phyloP scores from a whole-genome alignment of 768 basidiomycete species.

The Auricularia sp. region DNA sequence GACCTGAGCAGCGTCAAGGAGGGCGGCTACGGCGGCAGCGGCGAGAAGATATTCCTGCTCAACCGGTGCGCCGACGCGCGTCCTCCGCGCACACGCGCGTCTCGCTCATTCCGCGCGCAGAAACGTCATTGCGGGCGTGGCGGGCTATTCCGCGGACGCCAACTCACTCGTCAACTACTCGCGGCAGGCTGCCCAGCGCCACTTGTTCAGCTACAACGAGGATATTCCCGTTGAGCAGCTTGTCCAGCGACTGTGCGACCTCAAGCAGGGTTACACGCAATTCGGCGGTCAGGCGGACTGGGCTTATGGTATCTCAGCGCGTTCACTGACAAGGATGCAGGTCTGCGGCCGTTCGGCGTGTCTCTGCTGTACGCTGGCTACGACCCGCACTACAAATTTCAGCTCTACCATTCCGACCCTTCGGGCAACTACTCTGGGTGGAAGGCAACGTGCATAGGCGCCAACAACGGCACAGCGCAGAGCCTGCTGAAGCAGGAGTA shows the following conservation, averaged over 20 bases:
- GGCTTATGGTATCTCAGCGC: slow-evolving; percentile 3
- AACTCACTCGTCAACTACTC: slow-evolving; percentile 96
- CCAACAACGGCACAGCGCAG: slow-evolving; percentile 94
- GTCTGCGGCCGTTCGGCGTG: slow-evolving; percentile 96
- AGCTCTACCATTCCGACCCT: slow-evolving; percentile 96
- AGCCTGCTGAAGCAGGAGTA: slow-evolving; percentile 96
- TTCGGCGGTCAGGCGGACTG: slow-evolving; percentile 60
- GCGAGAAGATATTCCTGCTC: slow-evolving; percentile 95
- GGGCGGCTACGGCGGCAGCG: slow-evolving; percentile 87
- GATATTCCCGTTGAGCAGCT: slow-evolving; percentile 97
- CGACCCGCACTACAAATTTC: slow-evolving; percentile 92
- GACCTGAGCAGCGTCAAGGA: slow-evolving; percentile 82
- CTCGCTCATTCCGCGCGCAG: slow-evolving; percentile 31
- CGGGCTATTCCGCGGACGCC: slow-evolving; percentile 93
- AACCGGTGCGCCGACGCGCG: slow-evolving; percentile 56
- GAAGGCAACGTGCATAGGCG: slow-evolving; percentile 98
- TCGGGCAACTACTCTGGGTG: slow-evolving; percentile 98
- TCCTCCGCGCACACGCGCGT: slow-evolving; percentile 7
- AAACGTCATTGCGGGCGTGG: slow-evolving; percentile 91
- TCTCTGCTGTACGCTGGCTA: slow-evolving; percentile 95
- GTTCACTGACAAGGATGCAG: slow-evolving; percentile 26
- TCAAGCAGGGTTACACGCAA: slow-evolving; percentile 98
- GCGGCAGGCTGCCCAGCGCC: slow-evolving; percentile 79
- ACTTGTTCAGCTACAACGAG: slow-evolving; percentile 87
- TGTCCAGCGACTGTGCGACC: slow-evolving; percentile 86